phyloP scores from a whole-genome alignment of 148 eudicot genomes.

The Silene conica region DNA sequence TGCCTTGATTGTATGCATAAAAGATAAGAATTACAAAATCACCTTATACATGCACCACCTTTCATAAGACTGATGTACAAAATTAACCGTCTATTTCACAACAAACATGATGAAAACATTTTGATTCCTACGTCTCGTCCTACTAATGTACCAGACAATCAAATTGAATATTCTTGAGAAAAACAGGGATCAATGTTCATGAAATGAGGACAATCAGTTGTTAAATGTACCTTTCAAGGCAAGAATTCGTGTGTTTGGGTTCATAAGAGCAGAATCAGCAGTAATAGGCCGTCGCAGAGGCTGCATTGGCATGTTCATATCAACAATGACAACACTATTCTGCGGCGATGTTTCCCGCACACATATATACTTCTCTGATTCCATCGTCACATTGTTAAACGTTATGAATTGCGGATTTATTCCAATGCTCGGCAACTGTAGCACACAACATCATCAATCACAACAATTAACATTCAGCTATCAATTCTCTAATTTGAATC shows the following conservation, averaged over 20 bases:
- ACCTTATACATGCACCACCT: background rate
- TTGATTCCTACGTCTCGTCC: background rate
- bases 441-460: slow-evolving; percentile 22
- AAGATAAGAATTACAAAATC: background rate
- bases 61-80: background rate
- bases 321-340: slow-evolving; percentile 90
- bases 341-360: slow-evolving; percentile 95
- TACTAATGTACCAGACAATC: background rate
- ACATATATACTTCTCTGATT: slow-evolving; percentile 94
- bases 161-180: background rate
- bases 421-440: slow-evolving; percentile 94
- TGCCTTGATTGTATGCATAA: background rate
- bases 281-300: slow-evolving; percentile 94
- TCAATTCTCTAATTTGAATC: slow-evolving; percentile 11
- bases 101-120: background rate
- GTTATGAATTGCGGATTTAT: slow-evolving; percentile 91
- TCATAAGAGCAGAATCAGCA: slow-evolving; percentile 96
- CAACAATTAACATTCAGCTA: background rate
- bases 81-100: background rate
- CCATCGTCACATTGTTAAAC: slow-evolving; percentile 97
- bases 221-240: slow-evolving; percentile 74
- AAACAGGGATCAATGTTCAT: background rate
- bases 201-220: background rate
- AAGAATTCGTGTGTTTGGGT: slow-evolving; percentile 74
- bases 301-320: slow-evolving; percentile 96